These are phyloP conservation scores for Coprinellus micaceus DNA, from an alignment of 768 basidiomycete species.

Conservation along the genomic window DNA sequence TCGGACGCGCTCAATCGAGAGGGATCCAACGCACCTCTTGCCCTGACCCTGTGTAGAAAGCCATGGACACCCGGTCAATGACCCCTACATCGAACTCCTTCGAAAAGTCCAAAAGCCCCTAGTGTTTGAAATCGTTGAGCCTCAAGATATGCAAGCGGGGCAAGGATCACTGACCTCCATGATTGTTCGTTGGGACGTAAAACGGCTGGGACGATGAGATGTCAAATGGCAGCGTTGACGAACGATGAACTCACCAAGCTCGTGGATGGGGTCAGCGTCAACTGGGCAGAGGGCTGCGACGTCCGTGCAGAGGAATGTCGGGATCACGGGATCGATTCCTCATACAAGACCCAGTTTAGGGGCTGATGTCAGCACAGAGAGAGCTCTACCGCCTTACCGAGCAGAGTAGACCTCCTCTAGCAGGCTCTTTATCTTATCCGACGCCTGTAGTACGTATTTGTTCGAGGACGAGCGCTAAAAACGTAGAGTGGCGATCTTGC, in stretches of 20 bases:
- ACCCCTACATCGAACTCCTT: slow-evolving; percentile 90
- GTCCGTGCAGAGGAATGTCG: slow-evolving; percentile 15
- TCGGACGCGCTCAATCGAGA: slow-evolving; percentile 9
- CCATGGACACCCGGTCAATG: slow-evolving; percentile 90
- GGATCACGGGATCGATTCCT: slow-evolving; percentile 18
- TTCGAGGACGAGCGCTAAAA: background rate
- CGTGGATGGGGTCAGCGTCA: slow-evolving; percentile 23
- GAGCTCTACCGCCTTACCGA: too few species aligned
- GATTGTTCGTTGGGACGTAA: slow-evolving; percentile 21
- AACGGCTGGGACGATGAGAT: slow-evolving; percentile 16
- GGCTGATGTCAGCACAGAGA: background rate
- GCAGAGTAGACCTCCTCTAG: too few species aligned
- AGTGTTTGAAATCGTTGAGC: slow-evolving; percentile 16
- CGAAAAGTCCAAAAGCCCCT: slow-evolving; percentile 92
- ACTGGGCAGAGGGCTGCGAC: slow-evolving; percentile 47
- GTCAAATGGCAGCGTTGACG: slow-evolving; percentile 18
- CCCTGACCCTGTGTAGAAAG: slow-evolving; percentile 84
- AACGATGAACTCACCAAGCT: slow-evolving; percentile 18
- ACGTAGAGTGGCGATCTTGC: background rate
- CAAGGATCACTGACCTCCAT: slow-evolving; percentile 44
- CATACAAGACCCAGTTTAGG: background rate
- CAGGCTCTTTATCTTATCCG: too few species aligned
- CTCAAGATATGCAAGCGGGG: slow-evolving; percentile 11
- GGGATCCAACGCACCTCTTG: slow-evolving; percentile 58
- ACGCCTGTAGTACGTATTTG: background rate